phyloP scores from a whole-genome alignment of 495 filamentous ascomycete genomes.

The Platismatia glauca region DNA sequence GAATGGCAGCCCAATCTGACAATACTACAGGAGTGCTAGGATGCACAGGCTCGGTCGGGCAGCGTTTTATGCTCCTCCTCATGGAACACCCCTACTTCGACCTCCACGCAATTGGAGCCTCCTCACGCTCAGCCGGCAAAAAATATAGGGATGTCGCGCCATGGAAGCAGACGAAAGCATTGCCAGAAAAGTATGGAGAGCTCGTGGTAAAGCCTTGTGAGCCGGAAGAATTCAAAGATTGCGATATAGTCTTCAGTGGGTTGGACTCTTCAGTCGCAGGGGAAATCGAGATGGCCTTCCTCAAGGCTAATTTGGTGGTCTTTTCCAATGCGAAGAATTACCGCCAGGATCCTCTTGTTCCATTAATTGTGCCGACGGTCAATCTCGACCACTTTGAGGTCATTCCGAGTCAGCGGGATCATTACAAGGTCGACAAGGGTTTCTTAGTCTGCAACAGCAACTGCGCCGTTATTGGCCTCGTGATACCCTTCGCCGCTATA shows the following conservation, averaged over 20 bases:
- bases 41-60: conserved; percentile 74
- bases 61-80: conserved; percentile 76
- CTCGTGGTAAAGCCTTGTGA: conserved; percentile 68
- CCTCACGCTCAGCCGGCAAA: conserved; percentile 68
- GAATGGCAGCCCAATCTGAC: background rate
- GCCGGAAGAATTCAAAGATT: conserved; percentile 67
- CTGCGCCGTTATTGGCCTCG: conserved; percentile 81
- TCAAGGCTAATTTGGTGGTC: conserved; percentile 66
- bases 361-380: conserved; percentile 76
- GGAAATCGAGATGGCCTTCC: conserved; percentile 72
- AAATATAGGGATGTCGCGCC: conserved; percentile 72
- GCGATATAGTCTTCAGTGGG: conserved; percentile 85
- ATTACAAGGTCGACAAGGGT: conserved; percentile 59
- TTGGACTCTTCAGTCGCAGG: conserved; percentile 76
- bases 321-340: conserved; percentile 91
- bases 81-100: conserved; percentile 68
- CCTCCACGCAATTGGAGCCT: conserved; percentile 71
- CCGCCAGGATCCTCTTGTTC: conserved; percentile 72
- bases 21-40: conserved; percentile 49
- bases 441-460: conserved; percentile 87
- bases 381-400: conserved; percentile 70
- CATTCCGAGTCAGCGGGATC: conserved; percentile 64
- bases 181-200: conserved; percentile 56
- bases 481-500: conserved; percentile 80
- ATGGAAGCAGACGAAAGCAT: conserved; percentile 75